Base-by-base conservation (phyloP, 2,329 filamentous ascomycete genomes). In the Leptodontidium sp. region DNA sequence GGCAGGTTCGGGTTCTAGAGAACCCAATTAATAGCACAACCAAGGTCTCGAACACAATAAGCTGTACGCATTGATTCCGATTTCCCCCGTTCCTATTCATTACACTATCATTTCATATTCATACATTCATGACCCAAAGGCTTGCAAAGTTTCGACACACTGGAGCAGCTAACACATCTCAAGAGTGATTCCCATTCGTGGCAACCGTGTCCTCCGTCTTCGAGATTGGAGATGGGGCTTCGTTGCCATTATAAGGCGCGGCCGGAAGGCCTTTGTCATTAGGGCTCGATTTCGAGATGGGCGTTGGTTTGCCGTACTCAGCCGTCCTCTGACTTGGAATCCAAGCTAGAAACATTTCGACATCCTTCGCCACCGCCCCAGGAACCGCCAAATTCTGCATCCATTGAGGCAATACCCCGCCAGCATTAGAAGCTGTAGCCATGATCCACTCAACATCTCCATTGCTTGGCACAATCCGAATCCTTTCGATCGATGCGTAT, bases 391-490 rank as follows among this genome's bases (percentile, higher is more conserved):
- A 75, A 70, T 87, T 89, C 82, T 94, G 91, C 72, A 91, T 77
- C 82, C 84, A 89, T 77, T 85, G 82, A 0, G 92, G 92, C 66
- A 94, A 75, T 35, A 85, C 79, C 0, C 92, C 92, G 65, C 84
- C 84, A 0, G 92, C 92, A 77, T 94, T 87, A 68, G 89, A 91
- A 12, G 89, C 86, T 11, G 92, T 94, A 9, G 88, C 91, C 91
- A 95, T 94, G 68, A 90, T 82, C 92, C 92, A 96, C 78, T 91
- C 89, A 58, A 92, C 83, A 21, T 80, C 78, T 0, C 81, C 80
- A n/a, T 74, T 76, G 4, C 66, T 73, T 6, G 75, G 73, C 26
- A 77, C 49, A 49, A 77, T 55, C 61, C 76, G 64, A 43, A 91
- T 80, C 57, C 87, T 81, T 81, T 94, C 91, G 1, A 93, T 82